A percentile compares a stretch with the other conserved stretches of the same genome.
Conservation (phyloP, 805 yeast species). For the Starmerella tilneyi region DNA sequence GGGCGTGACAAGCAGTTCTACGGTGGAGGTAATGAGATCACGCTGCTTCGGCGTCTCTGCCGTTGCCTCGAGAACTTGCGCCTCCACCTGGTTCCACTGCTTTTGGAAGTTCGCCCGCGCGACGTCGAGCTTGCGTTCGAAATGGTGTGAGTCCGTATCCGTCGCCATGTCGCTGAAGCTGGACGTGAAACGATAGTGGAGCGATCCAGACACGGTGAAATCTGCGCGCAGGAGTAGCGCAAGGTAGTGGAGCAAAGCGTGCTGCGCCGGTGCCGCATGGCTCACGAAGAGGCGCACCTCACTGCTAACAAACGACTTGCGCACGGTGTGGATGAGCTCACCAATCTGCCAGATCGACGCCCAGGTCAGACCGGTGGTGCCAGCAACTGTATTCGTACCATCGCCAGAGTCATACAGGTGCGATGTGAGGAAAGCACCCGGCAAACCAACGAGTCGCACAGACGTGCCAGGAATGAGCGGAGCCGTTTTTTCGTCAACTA, state of each 20-base stretch:
- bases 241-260: constrained; percentile 57
- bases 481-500: constrained; percentile 45
- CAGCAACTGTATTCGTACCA: constrained; percentile 40
- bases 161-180: constrained; percentile 59
- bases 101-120: constrained; percentile 4
- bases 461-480: constrained; percentile 32
- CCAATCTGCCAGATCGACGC: constrained; percentile 62
- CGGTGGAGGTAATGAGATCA: constrained; percentile 43
- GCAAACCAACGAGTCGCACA: constrained; percentile 56
- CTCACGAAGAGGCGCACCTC: constrained; percentile 54
- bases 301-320: constrained; percentile 32
- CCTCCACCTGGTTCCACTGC: constrained; percentile 10
- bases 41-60: constrained; percentile 38
- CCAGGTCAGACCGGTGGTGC: constrained; percentile 65
- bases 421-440: constrained; percentile 60
- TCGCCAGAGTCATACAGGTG: constrained; percentile 59
- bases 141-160: constrained; percentile 37
- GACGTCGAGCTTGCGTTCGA: constrained; percentile 5
- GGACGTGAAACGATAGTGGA: constrained; percentile 61
- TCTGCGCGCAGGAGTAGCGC: constrained; percentile 60
- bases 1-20: constrained; percentile 51
- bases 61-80: constrained; percentile 26
- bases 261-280: constrained; percentile 62
- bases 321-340: constrained; percentile 44
- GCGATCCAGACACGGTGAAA: constrained; percentile 39